A percentile compares a stretch with the other conserved stretches of the same genome.
Conservation (phyloP, 148 eudicot species). For the Rhododendron simsii region DNA sequence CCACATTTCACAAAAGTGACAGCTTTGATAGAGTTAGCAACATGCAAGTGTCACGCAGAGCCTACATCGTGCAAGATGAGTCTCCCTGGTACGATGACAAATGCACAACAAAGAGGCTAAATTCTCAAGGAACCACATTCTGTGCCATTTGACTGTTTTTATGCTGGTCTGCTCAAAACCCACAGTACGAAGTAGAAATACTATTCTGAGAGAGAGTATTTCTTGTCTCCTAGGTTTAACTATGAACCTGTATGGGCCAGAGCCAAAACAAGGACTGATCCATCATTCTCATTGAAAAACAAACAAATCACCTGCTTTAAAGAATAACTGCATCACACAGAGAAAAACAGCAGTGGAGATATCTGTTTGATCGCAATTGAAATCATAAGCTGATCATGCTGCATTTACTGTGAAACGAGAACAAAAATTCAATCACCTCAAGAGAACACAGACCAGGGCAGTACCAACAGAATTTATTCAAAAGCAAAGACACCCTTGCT, state of each 20-base stretch:
- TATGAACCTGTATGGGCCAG: not conserved
- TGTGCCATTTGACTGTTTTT: not conserved
- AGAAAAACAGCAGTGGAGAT: not conserved
- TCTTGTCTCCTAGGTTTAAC: not conserved
- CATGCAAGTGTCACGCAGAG: not conserved
- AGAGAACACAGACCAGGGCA: not conserved
- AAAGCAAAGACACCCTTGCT: conserved; percentile 2
- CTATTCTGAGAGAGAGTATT: not conserved
- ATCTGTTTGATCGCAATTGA: not conserved
- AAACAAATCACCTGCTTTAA: not conserved
- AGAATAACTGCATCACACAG: not conserved
- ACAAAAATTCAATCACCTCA: not conserved
- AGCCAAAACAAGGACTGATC: not conserved
- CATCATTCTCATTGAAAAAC: not conserved
- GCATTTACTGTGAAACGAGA: not conserved
- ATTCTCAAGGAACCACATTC: not conserved
- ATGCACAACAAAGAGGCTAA: not conserved
- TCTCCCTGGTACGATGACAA: not conserved
- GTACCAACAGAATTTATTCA: conserved; percentile 2
- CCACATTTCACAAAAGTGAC: not conserved
- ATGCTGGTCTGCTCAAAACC: not conserved
- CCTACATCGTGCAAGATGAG: not conserved
- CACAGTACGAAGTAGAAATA: not conserved
- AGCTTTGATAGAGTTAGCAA: not conserved
- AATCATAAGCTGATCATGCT: not conserved